Conservation (phyloP, 139 green algal species). For the Volvox reticuliferus region DNA sequence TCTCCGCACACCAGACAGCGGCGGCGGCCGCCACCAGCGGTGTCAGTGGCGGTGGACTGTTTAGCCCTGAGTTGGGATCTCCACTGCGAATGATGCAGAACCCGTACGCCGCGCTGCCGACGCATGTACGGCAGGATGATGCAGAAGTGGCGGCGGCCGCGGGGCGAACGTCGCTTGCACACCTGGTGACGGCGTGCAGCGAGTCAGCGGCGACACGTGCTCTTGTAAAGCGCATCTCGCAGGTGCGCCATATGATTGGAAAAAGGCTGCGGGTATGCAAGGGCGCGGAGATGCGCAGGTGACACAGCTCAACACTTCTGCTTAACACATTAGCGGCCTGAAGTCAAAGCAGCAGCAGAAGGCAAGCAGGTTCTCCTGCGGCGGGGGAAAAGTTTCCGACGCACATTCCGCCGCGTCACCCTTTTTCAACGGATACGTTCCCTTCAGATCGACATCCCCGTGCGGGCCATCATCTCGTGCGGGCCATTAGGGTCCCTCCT, state of each 20-base stretch:
- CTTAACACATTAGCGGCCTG: too few species aligned
- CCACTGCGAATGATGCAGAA: constrained; percentile 16
- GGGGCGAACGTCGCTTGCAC: constrained; percentile 31
- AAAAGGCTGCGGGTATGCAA: too few species aligned
- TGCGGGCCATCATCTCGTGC: too few species aligned
- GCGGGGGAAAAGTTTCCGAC: too few species aligned
- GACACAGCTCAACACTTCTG: too few species aligned
- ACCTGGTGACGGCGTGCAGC: constrained; percentile 51
- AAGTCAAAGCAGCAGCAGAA: too few species aligned
- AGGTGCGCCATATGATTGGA: not conserved
- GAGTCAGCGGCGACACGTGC: constrained; percentile 45
- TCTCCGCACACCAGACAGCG: constrained; percentile 13
- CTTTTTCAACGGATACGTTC: too few species aligned
- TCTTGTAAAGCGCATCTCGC: constrained; percentile 31
- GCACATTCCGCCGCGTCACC: too few species aligned
- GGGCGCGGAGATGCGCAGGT: too few species aligned
- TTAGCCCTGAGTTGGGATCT: not conserved
- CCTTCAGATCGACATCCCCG: too few species aligned
- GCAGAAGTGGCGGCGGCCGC: not conserved
- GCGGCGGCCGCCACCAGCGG: constrained; percentile 8
- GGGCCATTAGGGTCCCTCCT: too few species aligned
- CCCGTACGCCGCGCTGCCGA: constrained; percentile 5
- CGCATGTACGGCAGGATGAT: constrained; percentile 38
- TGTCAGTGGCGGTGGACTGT: not conserved
- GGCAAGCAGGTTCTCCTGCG: too few species aligned